Conservation (phyloP, 176 grass and related monocot species). For the Oropetium thomaeum region DNA sequence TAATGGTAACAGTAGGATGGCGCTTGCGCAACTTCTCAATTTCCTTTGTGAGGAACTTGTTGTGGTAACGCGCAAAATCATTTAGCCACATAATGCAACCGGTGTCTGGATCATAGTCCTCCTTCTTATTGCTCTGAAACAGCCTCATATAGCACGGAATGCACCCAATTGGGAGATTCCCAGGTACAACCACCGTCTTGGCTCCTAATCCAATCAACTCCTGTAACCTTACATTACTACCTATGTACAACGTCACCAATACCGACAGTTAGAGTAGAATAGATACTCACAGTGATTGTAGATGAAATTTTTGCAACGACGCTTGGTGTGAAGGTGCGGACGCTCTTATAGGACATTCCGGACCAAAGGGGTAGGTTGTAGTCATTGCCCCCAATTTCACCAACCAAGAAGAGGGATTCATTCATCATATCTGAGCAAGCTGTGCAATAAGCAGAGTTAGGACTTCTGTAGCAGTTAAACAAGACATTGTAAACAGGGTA, state of each 20-base stretch:
- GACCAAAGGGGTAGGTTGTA: conserved; percentile 65
- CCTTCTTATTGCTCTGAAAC: conserved; percentile 52
- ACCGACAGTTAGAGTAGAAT: neutral
- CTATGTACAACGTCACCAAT: neutral
- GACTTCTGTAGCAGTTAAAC: too few species aligned
- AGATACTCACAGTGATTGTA: conserved; percentile 52
- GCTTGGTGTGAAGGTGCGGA: conserved; percentile 59
- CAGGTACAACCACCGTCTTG: conserved; percentile 76
- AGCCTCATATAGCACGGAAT: conserved; percentile 54
- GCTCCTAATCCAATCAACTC: conserved; percentile 71
- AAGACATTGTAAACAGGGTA: too few species aligned
- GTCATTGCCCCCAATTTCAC: conserved; percentile 96
- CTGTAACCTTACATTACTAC: conserved; percentile 24
- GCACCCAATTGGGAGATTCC: conserved; percentile 88
- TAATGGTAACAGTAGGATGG: conserved; percentile 52
- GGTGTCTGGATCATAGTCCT: conserved; percentile 72
- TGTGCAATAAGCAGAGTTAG: conserved; percentile 1
- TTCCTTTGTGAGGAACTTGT: conserved; percentile 50
- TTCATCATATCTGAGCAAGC: conserved; percentile 39
- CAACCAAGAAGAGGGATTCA: conserved; percentile 66
- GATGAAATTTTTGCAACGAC: conserved; percentile 65
- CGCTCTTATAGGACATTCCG: conserved; percentile 40
- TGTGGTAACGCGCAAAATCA: conserved; percentile 74
- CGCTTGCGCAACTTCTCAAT: conserved; percentile 46
- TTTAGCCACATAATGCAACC: conserved; percentile 83